Conservation (phyloP, 139 green algal genomes). For the Ettlia oleoabundans region DNA sequence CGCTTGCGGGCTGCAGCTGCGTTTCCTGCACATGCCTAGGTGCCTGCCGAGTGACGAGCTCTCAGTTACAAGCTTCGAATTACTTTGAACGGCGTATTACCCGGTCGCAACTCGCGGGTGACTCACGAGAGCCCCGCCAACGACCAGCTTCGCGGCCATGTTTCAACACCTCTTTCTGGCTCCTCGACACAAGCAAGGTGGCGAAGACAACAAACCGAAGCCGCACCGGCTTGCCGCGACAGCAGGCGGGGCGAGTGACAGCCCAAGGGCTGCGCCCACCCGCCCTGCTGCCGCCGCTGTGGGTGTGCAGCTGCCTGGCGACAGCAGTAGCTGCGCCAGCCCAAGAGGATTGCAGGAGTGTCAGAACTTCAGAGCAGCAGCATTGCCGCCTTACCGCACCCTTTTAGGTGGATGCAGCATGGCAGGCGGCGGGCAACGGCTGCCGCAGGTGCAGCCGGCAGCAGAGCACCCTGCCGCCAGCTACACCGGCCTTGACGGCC, state of each 20-base stretch:
- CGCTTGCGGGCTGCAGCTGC: not conserved
- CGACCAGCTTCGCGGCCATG: not conserved
- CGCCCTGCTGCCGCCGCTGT: not conserved
- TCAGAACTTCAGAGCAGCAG: not conserved
- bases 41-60: too few species aligned
- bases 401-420: not conserved
- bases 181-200: not conserved
- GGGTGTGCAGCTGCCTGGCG: not conserved
- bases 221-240: too few species aligned
- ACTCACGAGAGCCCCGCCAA: not conserved
- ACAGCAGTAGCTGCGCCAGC: not conserved
- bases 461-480: not conserved
- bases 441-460: conserved; percentile 4
- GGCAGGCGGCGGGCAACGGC: not conserved
- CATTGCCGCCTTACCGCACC: not conserved
- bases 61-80: too few species aligned
- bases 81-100: too few species aligned
- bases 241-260: not conserved
- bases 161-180: not conserved
- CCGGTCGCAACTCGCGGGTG: not conserved
- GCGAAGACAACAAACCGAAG: not conserved
- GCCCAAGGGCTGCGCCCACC: not conserved
- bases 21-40: too few species aligned
- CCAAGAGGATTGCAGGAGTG: too few species aligned
- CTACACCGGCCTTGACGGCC: conserved; percentile 4